phyloP scores from a whole-genome alignment of 116 monocot species.

The Thalassia testudinum region DNA sequence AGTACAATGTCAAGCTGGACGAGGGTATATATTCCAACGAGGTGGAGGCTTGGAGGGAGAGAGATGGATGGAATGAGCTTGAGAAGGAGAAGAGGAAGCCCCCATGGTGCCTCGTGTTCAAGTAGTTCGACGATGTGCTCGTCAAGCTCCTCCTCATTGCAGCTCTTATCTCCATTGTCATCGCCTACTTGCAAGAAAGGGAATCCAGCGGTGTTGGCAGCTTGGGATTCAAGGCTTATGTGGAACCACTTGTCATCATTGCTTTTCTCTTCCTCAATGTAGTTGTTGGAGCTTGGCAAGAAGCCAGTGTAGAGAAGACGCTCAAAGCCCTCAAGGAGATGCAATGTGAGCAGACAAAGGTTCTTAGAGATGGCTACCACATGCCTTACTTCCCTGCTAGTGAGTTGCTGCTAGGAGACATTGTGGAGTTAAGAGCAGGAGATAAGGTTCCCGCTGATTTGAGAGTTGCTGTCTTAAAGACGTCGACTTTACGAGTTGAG shows the following conservation, averaged over 20 bases:
- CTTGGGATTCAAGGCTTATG: slow-evolving; percentile 29
- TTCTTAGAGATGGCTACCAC: slow-evolving; percentile 35
- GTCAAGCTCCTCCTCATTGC: slow-evolving; percentile 56
- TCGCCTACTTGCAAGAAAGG: slow-evolving; percentile 31
- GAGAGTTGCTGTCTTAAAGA: slow-evolving; percentile 41
- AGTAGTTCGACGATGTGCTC: slow-evolving; percentile 53
- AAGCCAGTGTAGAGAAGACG: slow-evolving; percentile 52
- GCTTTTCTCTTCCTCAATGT: slow-evolving; percentile 57
- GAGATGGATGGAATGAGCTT: slow-evolving; percentile 54
- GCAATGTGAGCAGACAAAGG: slow-evolving; percentile 52
- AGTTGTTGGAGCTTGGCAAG: slow-evolving; percentile 66
- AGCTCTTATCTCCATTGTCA: slow-evolving; percentile 42
- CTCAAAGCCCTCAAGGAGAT: slow-evolving; percentile 68
- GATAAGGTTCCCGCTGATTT: slow-evolving; percentile 68
- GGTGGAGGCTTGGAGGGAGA: slow-evolving; percentile 31
- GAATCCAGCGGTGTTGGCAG: slow-evolving; percentile 12
- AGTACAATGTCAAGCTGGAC: slow-evolving; percentile 37
- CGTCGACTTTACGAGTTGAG: slow-evolving; percentile 50
- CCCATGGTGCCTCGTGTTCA: slow-evolving; percentile 38
- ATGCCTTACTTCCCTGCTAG: slow-evolving; percentile 36
- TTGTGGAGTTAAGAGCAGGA: slow-evolving; percentile 55
- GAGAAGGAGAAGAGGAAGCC: slow-evolving; percentile 48
- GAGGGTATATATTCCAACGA: slow-evolving; percentile 39
- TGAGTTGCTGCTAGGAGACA: slow-evolving; percentile 60
- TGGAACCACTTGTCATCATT: slow-evolving; percentile 55